Percentiles rank a stretch among this genome's conserved stretches.
These are phyloP conservation scores for Emmonsia crescens DNA, from an alignment of 2,329 filamentous ascomycete genomes.

Conservation along the genomic window DNA sequence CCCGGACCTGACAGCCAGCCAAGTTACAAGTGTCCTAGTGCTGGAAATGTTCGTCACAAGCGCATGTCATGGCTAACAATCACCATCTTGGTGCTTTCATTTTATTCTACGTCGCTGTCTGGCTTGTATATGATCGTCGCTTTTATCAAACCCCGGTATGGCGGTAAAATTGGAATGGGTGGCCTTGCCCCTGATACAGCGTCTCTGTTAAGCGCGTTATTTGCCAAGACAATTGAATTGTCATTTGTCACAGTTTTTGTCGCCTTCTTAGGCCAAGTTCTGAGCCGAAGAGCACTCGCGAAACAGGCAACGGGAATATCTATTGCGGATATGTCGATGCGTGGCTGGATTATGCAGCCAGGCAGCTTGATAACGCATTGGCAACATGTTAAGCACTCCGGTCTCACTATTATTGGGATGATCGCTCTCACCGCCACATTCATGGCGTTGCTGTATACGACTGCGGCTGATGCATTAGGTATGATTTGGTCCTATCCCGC, in stretches of 20 bases:
- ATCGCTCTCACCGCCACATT: slow-evolving; percentile 55
- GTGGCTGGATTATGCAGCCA: slow-evolving; percentile 62
- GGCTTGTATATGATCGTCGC: slow-evolving; percentile 55
- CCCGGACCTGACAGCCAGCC: not conserved
- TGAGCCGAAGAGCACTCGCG: slow-evolving; percentile 58
- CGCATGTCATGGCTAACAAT: slow-evolving; percentile 27
- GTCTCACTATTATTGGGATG: slow-evolving; percentile 51
- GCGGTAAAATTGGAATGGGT: slow-evolving; percentile 44
- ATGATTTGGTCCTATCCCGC: slow-evolving; percentile 8
- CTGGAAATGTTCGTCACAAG: slow-evolving; percentile 20
- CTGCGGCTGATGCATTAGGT: slow-evolving; percentile 60
- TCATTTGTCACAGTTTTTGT: slow-evolving; percentile 70
- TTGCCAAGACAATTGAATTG: slow-evolving; percentile 68
- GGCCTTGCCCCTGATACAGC: slow-evolving; percentile 52
- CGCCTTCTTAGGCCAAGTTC: slow-evolving; percentile 60
- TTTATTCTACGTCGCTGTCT: slow-evolving; percentile 29
- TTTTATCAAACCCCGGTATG: slow-evolving; percentile 52
- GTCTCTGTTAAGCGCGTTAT: slow-evolving; percentile 53
- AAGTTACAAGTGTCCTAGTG: slow-evolving; percentile 21
- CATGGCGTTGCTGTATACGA: slow-evolving; percentile 61
- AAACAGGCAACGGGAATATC: slow-evolving; percentile 54
- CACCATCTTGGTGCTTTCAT: slow-evolving; percentile 26
- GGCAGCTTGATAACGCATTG: slow-evolving; percentile 62
- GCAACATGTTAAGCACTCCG: slow-evolving; percentile 54
- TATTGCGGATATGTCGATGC: slow-evolving; percentile 67